A percentile compares a stretch with the other conserved stretches of the same genome.
Evolutionary conservation across 2,329 filamentous ascomycete species (phyloP).

Genomic region (Aspergillus sp.): DNA sequence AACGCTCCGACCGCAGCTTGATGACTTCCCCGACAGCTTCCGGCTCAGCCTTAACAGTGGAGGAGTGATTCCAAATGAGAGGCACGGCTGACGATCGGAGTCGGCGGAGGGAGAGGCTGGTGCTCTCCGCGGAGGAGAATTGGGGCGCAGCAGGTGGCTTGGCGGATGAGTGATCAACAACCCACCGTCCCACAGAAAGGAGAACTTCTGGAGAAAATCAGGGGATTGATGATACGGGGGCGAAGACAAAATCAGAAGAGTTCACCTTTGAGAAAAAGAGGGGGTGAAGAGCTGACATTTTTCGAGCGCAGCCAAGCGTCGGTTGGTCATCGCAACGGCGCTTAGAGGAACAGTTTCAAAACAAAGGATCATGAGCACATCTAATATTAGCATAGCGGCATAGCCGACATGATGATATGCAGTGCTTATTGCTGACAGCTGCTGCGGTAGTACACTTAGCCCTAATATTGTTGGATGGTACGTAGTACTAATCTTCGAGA

Average conservation of each 20-base stretch:
- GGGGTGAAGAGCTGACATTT: not conserved
- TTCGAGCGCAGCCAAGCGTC: not conserved
- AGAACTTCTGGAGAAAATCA: not conserved
- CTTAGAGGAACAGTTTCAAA: slow-evolving; percentile 6
- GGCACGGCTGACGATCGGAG: slow-evolving; percentile 1
- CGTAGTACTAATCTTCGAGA: no score
- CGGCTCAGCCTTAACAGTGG: slow-evolving; percentile 10
- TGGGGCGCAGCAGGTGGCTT: not conserved
- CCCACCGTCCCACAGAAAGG: not conserved
- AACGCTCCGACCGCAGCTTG: not conserved
- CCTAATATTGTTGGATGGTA: no score
- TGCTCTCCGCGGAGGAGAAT: not conserved
- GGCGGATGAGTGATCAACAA: not conserved
- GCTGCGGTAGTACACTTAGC: no score
- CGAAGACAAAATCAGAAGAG: not conserved
- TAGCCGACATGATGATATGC: not conserved
- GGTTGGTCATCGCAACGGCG: slow-evolving; percentile 2
- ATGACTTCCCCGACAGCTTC: slow-evolving; percentile 12
- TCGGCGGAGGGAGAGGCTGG: not conserved
- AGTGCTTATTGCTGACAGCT: not conserved
- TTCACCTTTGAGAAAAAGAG: not conserved
- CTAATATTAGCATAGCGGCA: not conserved
- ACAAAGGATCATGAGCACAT: not conserved
- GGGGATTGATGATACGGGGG: not conserved
- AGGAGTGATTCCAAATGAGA: not conserved